Evolutionary conservation across 2,329 filamentous ascomycete species (phyloP).

Genomic region (Cyphellophora attinorum): DNA sequence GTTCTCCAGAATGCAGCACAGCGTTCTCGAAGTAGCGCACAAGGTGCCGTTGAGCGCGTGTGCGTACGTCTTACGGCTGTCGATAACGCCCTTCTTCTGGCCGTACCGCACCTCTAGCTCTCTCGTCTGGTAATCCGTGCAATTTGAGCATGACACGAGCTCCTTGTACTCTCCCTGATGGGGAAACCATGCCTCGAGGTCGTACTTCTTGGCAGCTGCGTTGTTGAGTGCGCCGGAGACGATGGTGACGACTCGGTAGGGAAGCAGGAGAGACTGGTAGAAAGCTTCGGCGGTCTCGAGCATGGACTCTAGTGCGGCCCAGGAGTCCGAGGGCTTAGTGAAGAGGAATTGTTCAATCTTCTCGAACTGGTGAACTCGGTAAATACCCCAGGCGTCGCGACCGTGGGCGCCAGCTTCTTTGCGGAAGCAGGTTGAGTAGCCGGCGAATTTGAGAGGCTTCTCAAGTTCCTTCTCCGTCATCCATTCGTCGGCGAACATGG

Average conservation of each 20-base stretch:
- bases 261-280: slow-evolving; percentile 79
- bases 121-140: slow-evolving; percentile 92
- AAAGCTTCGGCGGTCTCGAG: slow-evolving; percentile 86
- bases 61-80: slow-evolving; percentile 83
- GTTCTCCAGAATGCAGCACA: slow-evolving; percentile 94
- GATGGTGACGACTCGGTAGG: slow-evolving; percentile 86
- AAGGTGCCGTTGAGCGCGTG: slow-evolving; percentile 87
- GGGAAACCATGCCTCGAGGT: slow-evolving; percentile 93
- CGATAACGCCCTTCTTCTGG: slow-evolving; percentile 67
- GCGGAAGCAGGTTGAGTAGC: slow-evolving; percentile 90
- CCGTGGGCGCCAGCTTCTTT: slow-evolving; percentile 90
- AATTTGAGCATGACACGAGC: slow-evolving; percentile 94
- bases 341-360: slow-evolving; percentile 79
- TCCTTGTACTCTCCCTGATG: slow-evolving; percentile 98
- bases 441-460: slow-evolving; percentile 74
- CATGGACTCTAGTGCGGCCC: slow-evolving; percentile 92
- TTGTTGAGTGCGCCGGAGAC: slow-evolving; percentile 95
- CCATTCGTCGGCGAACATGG: slow-evolving; percentile 91
- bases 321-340: slow-evolving; percentile 80
- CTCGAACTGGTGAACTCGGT: slow-evolving; percentile 96
- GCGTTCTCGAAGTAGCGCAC: slow-evolving; percentile 79
- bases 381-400: slow-evolving; percentile 94
- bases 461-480: slow-evolving; percentile 65
- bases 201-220: slow-evolving; percentile 82
- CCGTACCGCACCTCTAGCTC: slow-evolving; percentile 90